Evolutionary conservation across 2,329 filamentous ascomycete species (phyloP), one percentile per base, ranked within the genome.

Genomic region (Aureobasidium melanogenum): DNA sequence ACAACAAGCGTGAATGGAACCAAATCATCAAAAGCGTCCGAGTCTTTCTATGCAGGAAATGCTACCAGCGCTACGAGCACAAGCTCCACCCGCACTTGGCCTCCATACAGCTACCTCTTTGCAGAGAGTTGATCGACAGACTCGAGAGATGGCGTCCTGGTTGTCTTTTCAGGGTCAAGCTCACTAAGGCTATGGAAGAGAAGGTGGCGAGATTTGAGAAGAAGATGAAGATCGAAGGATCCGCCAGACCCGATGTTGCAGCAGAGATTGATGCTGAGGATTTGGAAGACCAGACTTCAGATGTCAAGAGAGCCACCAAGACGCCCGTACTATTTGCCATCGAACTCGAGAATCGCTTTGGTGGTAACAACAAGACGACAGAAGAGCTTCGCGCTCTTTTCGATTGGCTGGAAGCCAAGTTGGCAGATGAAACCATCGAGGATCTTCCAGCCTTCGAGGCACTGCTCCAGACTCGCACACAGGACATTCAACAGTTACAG

Each of bases 1-100:
- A 61, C 48, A 61, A 61, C 48, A 61, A 61, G 50, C 28, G 36
- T 26, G 39, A 55, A 3, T 61, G 59, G 59, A 44, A 26, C n/a
- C 59, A 61, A 7, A 47, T 61, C 4, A n/a, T 28, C n/a, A 46
- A 46, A 24, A 24, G 30, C 15, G 47, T 38, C 10, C 47, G 47
- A 28, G 39, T 61, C 2, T 30, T 44, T 3, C 15, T 54, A 19
- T 61, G 59, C 39, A 28, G 59, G 5, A 61, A 55, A 41, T 48
- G 47, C 50, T 61, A 61, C 24, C 59, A 61, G 32, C 47, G 28
- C 22, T 17, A 19, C 41, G 34, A 34, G 19, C 46, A 51, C 32
- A 52, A 43, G 38, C 38, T 43, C 3, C 15, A n/a, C 6, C n/a
- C n/a, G 3, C 46, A 44, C 6, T 12, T 48, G 14, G 36, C 57